Evolutionary conservation across 2,329 filamentous ascomycete species (phyloP).

Genomic region (Escovopsis sp.): DNA sequence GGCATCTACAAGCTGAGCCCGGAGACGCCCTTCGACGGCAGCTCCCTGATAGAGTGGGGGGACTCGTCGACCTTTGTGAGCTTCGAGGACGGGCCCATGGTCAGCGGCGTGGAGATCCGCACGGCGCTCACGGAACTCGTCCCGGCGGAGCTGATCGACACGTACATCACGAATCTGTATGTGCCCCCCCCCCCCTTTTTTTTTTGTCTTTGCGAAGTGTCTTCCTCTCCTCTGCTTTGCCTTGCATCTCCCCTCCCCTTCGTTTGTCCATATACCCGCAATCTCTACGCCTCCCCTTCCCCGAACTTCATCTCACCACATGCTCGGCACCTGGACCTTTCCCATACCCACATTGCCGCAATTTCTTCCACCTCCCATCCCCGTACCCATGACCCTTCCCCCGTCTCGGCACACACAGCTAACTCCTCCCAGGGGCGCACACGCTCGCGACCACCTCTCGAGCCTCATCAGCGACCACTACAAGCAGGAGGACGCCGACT

Average conservation of each 20-base stretch:
- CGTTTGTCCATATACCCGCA: no score
- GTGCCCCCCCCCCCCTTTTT: conserved; percentile 9
- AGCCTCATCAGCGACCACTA: conserved; percentile 63
- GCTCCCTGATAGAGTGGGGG: conserved; percentile 73
- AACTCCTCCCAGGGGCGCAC: conserved; percentile 36
- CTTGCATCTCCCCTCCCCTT: no score
- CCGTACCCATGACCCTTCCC: no score
- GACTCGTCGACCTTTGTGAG: conserved; percentile 60
- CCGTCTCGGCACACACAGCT: no score
- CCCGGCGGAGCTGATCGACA: conserved; percentile 56
- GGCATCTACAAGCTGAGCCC: conserved; percentile 92
- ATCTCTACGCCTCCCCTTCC: no score
- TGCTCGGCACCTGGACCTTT: no score
- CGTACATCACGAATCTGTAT: conserved; percentile 68
- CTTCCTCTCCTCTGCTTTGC: no score
- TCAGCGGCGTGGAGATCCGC: conserved; percentile 62
- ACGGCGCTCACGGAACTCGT: conserved; percentile 76
- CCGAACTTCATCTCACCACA: no score
- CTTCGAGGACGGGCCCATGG: conserved; percentile 65
- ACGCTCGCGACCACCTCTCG: conserved; percentile 58
- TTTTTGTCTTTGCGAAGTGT: background rate
- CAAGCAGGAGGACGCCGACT: conserved; percentile 54
- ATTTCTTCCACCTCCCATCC: no score
- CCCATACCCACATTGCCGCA: no score
- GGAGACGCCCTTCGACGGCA: conserved; percentile 70